Percentiles rank a stretch among this genome's conserved stretches.
phyloP scores from a whole-genome alignment of 331 rosid genomes.

The Rhamnella rubrinervis region DNA sequence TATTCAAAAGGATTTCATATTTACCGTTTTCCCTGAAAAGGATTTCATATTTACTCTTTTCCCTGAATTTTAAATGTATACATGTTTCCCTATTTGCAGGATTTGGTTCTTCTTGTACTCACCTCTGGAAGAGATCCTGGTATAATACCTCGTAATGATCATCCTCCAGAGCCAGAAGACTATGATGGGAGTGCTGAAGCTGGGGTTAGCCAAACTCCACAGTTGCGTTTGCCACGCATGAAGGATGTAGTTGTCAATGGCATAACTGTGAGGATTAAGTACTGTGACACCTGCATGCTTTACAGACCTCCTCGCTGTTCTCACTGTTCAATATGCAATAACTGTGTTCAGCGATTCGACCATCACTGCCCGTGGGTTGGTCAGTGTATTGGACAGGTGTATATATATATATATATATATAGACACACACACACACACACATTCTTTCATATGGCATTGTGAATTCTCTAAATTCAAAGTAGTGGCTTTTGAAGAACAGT shows the following conservation, averaged over 20 bases:
- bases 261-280: conserved; percentile 32
- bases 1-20: background rate
- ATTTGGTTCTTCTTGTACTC: conserved; percentile 29
- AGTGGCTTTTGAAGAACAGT: background rate
- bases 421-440: too few relatives aligned
- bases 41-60: background rate
- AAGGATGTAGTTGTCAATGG: conserved; percentile 38
- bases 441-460: background rate
- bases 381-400: conserved; percentile 42
- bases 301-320: conserved; percentile 43
- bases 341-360: conserved; percentile 38
- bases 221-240: conserved; percentile 22
- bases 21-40: conserved; percentile 2
- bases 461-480: background rate
- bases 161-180: conserved; percentile 40
- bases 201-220: conserved; percentile 27
- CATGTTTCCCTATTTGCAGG: conserved; percentile 23
- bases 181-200: conserved; percentile 28
- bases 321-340: conserved; percentile 43
- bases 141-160: conserved; percentile 34
- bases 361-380: conserved; percentile 52
- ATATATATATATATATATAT: too few relatives aligned
- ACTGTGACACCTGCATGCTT: conserved; percentile 45
- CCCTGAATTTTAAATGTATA: background rate
- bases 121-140: conserved; percentile 46